Conservation (phyloP, 495 filamentous ascomycete species). For the Gamarada debralockiae region DNA sequence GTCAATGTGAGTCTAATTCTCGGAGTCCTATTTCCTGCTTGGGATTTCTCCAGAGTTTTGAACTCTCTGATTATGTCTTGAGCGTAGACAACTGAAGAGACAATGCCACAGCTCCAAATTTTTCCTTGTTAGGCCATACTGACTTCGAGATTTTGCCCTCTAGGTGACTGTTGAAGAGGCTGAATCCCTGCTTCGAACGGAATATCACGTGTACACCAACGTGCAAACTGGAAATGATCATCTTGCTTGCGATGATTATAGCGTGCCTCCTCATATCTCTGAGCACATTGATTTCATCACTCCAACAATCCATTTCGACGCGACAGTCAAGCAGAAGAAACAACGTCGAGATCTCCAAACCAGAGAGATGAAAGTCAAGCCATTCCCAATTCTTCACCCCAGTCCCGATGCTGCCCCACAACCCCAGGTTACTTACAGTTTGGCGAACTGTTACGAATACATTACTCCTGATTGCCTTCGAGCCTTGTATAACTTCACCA, state of each 20-base stretch:
- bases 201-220: conserved; percentile 55
- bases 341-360: conserved; percentile 12
- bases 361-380: conserved; percentile 10
- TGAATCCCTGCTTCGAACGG: conserved; percentile 51
- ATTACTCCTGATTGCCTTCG: conserved; percentile 22
- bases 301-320: conserved; percentile 22
- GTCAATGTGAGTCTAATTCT: no score
- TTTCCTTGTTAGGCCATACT: no score
- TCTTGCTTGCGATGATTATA: conserved; percentile 35
- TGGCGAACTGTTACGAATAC: conserved; percentile 19
- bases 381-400: not conserved
- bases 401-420: not conserved
- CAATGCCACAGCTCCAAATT: no score
- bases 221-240: conserved; percentile 35
- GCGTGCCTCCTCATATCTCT: conserved; percentile 45
- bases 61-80: no score
- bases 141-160: no score
- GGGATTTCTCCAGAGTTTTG: no score
- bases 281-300: conserved; percentile 55
- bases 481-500: conserved; percentile 17
- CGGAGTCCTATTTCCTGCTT: no score
- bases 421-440: conserved; percentile 19
- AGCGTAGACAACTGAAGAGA: no score
- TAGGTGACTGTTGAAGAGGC: conserved; percentile 45
- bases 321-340: conserved; percentile 9